Conservation (phyloP, 495 filamentous ascomycete species). For the Trichoderma asperelloides region DNA sequence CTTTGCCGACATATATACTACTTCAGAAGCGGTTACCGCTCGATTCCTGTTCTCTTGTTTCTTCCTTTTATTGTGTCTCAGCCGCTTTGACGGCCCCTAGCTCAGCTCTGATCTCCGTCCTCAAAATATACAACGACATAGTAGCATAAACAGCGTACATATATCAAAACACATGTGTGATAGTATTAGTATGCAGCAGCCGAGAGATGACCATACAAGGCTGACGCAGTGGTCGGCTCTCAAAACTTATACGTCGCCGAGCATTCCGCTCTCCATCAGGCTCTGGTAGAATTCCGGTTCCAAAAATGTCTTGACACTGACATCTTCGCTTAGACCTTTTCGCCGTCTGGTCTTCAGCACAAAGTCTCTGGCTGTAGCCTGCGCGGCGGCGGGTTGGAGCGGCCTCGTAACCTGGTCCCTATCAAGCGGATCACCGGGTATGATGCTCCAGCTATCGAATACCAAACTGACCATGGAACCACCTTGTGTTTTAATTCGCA, state of each 20-base stretch:
- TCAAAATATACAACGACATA: no score
- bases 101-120: no score
- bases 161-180: no score
- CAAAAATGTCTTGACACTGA: slow-evolving; percentile 89
- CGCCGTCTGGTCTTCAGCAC: slow-evolving; percentile 88
- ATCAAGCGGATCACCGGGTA: slow-evolving; percentile 91
- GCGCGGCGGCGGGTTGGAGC: slow-evolving; percentile 75
- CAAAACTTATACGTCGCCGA: slow-evolving; percentile 40
- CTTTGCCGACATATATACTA: no score
- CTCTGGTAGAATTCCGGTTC: slow-evolving; percentile 87
- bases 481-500: slow-evolving; percentile 81
- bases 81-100: no score
- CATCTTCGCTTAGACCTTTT: slow-evolving; percentile 92
- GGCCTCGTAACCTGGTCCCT: slow-evolving; percentile 72
- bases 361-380: slow-evolving; percentile 88
- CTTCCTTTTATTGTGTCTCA: no score
- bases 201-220: no score
- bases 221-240: no score
- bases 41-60: no score
- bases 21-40: no score
- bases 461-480: slow-evolving; percentile 83
- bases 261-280: slow-evolving; percentile 77
- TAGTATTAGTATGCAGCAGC: no score
- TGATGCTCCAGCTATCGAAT: slow-evolving; percentile 91
- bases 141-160: no score